Evolutionary conservation across 1,284 basidiomycete species (phyloP).

Genomic region (Ceratobasidium sp.): DNA sequence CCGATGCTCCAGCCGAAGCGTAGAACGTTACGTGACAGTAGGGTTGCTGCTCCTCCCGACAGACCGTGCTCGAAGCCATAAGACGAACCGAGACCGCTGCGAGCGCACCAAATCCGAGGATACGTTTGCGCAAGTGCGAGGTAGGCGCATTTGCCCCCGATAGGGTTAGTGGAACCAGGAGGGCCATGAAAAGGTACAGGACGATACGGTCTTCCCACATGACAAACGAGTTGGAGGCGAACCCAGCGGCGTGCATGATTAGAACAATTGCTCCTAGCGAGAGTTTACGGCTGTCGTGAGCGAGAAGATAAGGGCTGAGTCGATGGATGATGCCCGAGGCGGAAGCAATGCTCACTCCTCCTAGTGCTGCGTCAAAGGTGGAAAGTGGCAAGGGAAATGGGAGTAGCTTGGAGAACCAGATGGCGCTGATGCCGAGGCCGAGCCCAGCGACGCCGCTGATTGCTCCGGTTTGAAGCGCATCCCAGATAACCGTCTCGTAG

Average conservation of each 20-base stretch:
- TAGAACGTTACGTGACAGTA: constrained; percentile 89
- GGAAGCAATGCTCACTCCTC: constrained; percentile 34
- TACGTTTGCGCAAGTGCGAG: constrained; percentile 71
- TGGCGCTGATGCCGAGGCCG: constrained; percentile 58
- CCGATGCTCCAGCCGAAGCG: constrained; percentile 67
- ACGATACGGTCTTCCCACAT: constrained; percentile 93
- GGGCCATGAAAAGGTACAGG: constrained; percentile 73
- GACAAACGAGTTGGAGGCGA: constrained; percentile 92
- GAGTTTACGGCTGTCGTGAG: constrained; percentile 21
- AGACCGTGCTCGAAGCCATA: constrained; percentile 80
- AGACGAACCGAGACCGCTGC: constrained; percentile 76
- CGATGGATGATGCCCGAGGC: constrained; percentile 43
- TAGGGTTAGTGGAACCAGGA: constrained; percentile 58
- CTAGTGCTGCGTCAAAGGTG: constrained; percentile 31
- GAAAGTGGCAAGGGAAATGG: constrained; percentile 24
- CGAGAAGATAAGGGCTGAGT: constrained; percentile 16
- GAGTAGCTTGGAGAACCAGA: constrained; percentile 49
- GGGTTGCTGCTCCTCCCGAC: constrained; percentile 93
- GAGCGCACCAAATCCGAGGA: constrained; percentile 71
- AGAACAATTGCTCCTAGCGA: constrained; percentile 53
- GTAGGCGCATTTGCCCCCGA: constrained; percentile 65
- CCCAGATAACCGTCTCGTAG: constrained; percentile 42
- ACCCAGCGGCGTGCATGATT: constrained; percentile 71
- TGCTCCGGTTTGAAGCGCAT: constrained; percentile 41
- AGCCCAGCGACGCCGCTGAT: constrained; percentile 44